A percentile compares a stretch with the other conserved stretches of the same genome.
Evolutionary conservation across 75 land plant genomes (phyloP).

Genomic region (Pinus tabuliformis): DNA sequence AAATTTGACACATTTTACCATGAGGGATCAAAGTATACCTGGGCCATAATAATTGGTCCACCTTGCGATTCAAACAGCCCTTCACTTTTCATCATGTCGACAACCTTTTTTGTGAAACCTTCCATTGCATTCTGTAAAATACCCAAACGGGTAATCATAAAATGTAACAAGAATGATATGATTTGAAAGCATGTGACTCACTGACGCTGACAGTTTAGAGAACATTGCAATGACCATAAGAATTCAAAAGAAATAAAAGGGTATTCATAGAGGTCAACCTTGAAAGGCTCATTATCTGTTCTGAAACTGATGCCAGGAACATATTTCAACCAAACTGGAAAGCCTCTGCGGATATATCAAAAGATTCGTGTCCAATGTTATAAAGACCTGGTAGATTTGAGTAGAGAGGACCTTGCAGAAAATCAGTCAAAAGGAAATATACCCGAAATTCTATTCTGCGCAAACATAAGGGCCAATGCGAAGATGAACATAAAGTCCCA

Average conservation of each 20-base stretch:
- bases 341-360: conserved; percentile 51
- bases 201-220: no score
- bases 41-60: conserved; percentile 74
- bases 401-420: not conserved
- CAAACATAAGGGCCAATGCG: conserved; percentile 64
- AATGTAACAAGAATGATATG: no score
- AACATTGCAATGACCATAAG: no score
- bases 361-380: not conserved
- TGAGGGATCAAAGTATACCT: conserved; percentile 24
- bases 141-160: no score
- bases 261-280: conserved; percentile 42
- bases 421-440: conserved; percentile 2
- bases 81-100: conserved; percentile 64
- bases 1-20: not conserved
- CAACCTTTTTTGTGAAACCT: conserved; percentile 68
- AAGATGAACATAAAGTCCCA: conserved; percentile 47
- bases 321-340: conserved; percentile 90
- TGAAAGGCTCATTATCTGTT: conserved; percentile 84
- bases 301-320: conserved; percentile 92
- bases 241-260: not conserved
- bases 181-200: no score
- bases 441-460: conserved; percentile 74
- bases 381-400: not conserved
- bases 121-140: conserved; percentile 69
- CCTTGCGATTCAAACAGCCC: conserved; percentile 69